A percentile compares a stretch with the other conserved stretches of the same genome.
Conservation (phyloP, 495 filamentous ascomycete species). For the Penicillium tannophilum region DNA sequence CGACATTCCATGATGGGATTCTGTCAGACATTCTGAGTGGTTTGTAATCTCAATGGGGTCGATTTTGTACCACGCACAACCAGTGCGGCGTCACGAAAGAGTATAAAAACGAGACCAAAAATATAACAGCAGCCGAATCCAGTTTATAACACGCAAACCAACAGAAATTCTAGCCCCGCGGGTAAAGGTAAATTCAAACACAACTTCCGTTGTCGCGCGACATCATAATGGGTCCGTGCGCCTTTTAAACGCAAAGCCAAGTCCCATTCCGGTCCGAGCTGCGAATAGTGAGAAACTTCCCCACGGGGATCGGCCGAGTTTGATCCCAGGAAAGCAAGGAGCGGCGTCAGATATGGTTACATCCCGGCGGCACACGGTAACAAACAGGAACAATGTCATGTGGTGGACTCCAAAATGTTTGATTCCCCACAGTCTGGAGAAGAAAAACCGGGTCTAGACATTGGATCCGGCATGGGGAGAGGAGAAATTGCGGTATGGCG, state of each 20-base stretch:
- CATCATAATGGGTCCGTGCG: slow-evolving; percentile 1
- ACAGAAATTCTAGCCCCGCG: not conserved
- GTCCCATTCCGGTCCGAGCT: slow-evolving; percentile 3
- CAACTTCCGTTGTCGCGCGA: slow-evolving; percentile 1
- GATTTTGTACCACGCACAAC: not conserved
- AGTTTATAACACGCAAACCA: not conserved
- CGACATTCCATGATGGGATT: slow-evolving; percentile 59
- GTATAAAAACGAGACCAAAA: not conserved
- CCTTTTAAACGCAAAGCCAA: slow-evolving; percentile 11
- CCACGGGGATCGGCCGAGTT: slow-evolving; percentile 27
- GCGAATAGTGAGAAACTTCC: slow-evolving; percentile 8
- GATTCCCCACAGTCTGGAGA: slow-evolving; percentile 4
- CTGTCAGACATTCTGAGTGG: slow-evolving; percentile 42
- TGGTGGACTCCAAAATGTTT: not conserved
- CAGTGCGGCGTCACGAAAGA: not conserved
- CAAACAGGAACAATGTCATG: not conserved
- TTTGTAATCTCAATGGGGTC: not conserved
- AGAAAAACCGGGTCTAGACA: slow-evolving; percentile 2
- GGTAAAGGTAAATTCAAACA: slow-evolving; percentile 5
- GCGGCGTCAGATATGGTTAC: slow-evolving; percentile 15
- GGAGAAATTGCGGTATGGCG: not conserved
- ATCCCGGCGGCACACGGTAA: slow-evolving; percentile 7
- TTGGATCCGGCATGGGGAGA: slow-evolving; percentile 1
- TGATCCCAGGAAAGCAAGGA: slow-evolving; percentile 16
- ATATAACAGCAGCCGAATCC: not conserved